A percentile compares a stretch with the other conserved stretches of the same genome.
Evolutionary conservation across 164 flowering plant species (phyloP).

Genomic region (Dillenia suffruticosa): DNA sequence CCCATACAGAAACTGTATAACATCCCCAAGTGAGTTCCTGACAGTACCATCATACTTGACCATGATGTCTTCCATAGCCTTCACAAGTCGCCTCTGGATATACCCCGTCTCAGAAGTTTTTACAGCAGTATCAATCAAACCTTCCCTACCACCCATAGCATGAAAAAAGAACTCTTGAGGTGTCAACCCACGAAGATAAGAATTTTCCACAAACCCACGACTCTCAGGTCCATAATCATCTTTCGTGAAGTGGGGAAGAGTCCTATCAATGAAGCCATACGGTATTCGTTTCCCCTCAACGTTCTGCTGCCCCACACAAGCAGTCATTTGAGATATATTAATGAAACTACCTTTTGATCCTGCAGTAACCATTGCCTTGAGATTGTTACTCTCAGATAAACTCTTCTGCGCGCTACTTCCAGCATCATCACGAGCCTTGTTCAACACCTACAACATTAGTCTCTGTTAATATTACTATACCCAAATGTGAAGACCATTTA

Average conservation of each 20-base stretch:
- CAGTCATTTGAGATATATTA: conserved; percentile 99
- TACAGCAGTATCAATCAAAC: conserved; percentile 97
- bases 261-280: conserved; percentile 80
- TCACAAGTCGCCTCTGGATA: conserved; percentile 92
- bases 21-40: conserved; percentile 93
- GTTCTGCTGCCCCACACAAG: conserved; percentile 99
- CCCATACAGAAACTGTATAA: conserved; percentile 94
- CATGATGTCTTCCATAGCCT: conserved; percentile 99
- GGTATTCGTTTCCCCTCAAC: conserved; percentile 99
- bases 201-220: conserved; percentile 99
- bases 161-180: conserved; percentile 99
- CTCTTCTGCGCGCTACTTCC: conserved; percentile 99
- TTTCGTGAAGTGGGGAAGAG: conserved; percentile 94
- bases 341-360: conserved; percentile 99
- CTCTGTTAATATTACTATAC: neutral
- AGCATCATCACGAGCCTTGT: conserved; percentile 99
- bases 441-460: conserved; percentile 61
- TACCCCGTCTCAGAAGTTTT: conserved; percentile 99
- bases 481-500: neutral
- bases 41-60: conserved; percentile 99
- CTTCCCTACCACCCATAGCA: conserved; percentile 99
- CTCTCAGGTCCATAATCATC: conserved; percentile 99
- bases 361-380: conserved; percentile 99
- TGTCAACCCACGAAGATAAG: conserved; percentile 89
- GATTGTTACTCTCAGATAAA: conserved; percentile 94